Base-by-base conservation (phyloP, 2,329 filamentous ascomycete species). In the Stachybotrys echinatus region DNA sequence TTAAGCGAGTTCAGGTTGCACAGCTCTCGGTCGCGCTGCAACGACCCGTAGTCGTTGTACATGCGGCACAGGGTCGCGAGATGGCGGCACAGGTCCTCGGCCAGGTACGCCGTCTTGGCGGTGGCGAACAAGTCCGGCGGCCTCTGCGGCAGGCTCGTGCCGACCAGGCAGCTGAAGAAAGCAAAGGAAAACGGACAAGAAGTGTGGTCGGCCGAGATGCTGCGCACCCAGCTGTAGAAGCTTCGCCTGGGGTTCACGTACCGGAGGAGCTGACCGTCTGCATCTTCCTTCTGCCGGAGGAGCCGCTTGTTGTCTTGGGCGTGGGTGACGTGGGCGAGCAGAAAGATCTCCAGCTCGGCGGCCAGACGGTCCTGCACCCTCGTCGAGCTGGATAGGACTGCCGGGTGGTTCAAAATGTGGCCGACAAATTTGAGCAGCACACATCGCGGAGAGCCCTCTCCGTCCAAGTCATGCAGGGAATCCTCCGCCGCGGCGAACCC, bases 1-100 rank as follows among this genome's bases (percentile, higher is more conserved):
- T 57, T 42, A n/a, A 58, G 31, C 5, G 48, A 52, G 47, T 57
- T 57, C 44, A 58, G 42, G 42, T 58, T 58, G n/a, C 49, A 43
- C 39, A 57, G 54, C n/a, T 44, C 37, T 7, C 17, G 18, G 40
- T 58, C 54, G 10, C 54, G 47, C n/a, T n/a, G 22, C 6, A 46
- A 34, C 12, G 56, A 58, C 7, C 53, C 53, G 3, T 40, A 48
- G 45, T 58, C 55, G 48, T 58, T 58, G 46, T 55, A 53, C 50
- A 51, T 50, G 42, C 55, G 53, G 39, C 52, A 55, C 47, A 50
- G 47, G 18, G 54, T 55, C 4, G 56, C 34, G 14, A 54, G 46
- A 38, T 58, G 56, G 6, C 50, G 31, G 21, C 48, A 45, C 4
- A 51, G 12, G 12, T 48, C 54, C 3, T 40, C 20, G 12, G 22